Base-by-base conservation (phyloP, 805 yeast species). In the Nakazawaea molendinolei region DNA sequence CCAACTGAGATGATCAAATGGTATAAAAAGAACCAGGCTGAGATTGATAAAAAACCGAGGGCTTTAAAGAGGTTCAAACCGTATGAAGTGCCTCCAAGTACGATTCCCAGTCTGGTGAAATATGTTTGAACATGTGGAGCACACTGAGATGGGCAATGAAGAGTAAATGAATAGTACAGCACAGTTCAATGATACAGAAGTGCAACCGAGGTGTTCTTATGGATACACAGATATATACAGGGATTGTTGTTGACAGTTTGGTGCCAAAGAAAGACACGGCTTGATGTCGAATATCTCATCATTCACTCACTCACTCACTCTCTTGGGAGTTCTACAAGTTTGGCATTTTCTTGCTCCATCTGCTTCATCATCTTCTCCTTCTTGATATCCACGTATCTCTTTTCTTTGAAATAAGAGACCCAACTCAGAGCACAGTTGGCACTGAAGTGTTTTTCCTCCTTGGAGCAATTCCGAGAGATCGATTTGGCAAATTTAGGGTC, bases 351-450 rank as follows among this genome's bases (percentile, higher is more conserved):
- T 14, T 72, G 76, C 51, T 81, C 86, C 48, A 86, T 76, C 53
- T 82, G 78, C 38, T 69, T 70, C 49, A 86, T 57, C 56, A 83
- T 79, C 45, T 70, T 66, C 44, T 75, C 82, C 56, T 81, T 78
- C 48, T 76, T 74, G 43, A 75, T 61, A 47, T 86, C 95, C 41
- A 76, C 79, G 26, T 78, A 81, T 48, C 96, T 74, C 57, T 87
- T 89, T 57, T 86, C 90, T 53, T 87, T 90, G 66, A 90, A 89
- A 56, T 89, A 87, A 42, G 80, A 69, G 43, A 75, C 86, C 97
- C 97, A 89, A 36, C 87, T 76, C 10, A 77, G 76, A 8, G 85
- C 86, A 58, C 97, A 89, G 46, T 78, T 76, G n/a, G 66, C 55
- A 41, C 82, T 76, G 46, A 85, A 86, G 26, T 65, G 68, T n/a